Evolutionary conservation across 306 rosid genomes (phyloP), one percentile per base, ranked within the genome.

Genomic region (Prunus fruticosa): DNA sequence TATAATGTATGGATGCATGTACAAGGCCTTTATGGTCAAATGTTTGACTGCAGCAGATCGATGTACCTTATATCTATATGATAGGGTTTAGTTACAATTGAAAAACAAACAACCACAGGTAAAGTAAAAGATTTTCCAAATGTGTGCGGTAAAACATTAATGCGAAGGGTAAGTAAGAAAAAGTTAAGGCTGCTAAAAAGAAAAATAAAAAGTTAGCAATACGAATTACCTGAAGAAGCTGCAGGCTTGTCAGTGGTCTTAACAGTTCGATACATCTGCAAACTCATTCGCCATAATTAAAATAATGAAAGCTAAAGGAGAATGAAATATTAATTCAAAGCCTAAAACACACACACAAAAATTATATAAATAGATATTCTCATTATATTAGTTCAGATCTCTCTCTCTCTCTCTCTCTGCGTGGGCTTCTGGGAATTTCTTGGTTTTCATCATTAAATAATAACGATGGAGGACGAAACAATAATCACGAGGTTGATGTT

Each of bases 161-260:
- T 30, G 20, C 6, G 67, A 28, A 62, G 41, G 45, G 6, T 28
- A 28, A 28, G 22, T 27, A 62, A 6, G 67, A 25, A 62, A 62
- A 62, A 62, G 22, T 62, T 28, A 62, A 62, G 45, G 43, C 43
- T 62, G 43, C 20, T 62, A 28, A 62, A 28, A 19, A 16, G 14
- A 18, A 7, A 28, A 28, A 30, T 32, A 14, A 62, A 28, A 45
- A 52, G 60, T 82, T 73, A 88, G 74, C 90, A 88, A 81, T 83
- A 67, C 76, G 89, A 91, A 91, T 91, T 91, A 93, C 98, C 98
- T 83, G 98, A 89, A 65, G 97, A 93, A 76, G 93, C 93, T 11
- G 93, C 91, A 83, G 98, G 93, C 61, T 88, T 93, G 93, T 89
- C 97, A 84, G 98, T 91, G 64, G 97, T 91, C 86, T 91, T 93